Evolutionary conservation across 306 rosid genomes (phyloP).

Genomic region (Vigna nakashimae): DNA sequence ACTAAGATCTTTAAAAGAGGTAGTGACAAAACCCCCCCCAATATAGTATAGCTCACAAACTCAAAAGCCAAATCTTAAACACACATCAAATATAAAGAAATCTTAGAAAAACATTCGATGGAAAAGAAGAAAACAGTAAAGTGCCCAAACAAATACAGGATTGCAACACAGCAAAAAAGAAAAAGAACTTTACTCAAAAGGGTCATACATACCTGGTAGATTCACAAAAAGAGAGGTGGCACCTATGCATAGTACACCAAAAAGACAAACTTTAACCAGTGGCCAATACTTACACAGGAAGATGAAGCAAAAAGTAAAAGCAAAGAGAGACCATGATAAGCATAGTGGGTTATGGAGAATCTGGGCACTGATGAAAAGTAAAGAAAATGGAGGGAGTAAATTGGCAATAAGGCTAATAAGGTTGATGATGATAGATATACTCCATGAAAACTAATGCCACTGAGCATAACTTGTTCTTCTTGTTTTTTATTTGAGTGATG

Average conservation of each 20-base stretch:
- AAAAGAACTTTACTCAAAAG: constrained; percentile 4
- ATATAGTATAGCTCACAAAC: not conserved
- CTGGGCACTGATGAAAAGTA: constrained; percentile 21
- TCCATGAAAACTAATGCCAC: constrained; percentile 2
- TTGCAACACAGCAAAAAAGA: constrained; percentile 16
- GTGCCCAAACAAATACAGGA: constrained; percentile 25
- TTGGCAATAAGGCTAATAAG: not conserved
- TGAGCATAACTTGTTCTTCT: not conserved
- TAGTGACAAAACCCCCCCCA: constrained; percentile 30
- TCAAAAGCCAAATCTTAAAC: constrained; percentile 19
- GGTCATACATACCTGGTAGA: constrained; percentile 26
- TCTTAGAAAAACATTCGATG: not conserved
- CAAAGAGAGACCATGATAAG: constrained; percentile 4
- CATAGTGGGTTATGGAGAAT: constrained; percentile 35
- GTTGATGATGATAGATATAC: constrained; percentile 19
- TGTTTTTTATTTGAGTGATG: not conserved
- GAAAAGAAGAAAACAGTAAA: constrained; percentile 31
- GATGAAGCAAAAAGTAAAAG: constrained; percentile 20
- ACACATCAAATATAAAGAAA: constrained; percentile 21
- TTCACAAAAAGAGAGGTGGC: constrained; percentile 6
- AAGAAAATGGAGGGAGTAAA: not conserved
- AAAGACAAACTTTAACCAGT: constrained; percentile 27
- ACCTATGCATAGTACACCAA: constrained; percentile 23
- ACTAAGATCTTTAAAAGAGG: constrained; percentile 11
- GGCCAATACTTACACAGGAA: not conserved